Evolutionary conservation across 2,329 filamentous ascomycete genomes (phyloP).

Genomic region (Fusarium temperatum): DNA sequence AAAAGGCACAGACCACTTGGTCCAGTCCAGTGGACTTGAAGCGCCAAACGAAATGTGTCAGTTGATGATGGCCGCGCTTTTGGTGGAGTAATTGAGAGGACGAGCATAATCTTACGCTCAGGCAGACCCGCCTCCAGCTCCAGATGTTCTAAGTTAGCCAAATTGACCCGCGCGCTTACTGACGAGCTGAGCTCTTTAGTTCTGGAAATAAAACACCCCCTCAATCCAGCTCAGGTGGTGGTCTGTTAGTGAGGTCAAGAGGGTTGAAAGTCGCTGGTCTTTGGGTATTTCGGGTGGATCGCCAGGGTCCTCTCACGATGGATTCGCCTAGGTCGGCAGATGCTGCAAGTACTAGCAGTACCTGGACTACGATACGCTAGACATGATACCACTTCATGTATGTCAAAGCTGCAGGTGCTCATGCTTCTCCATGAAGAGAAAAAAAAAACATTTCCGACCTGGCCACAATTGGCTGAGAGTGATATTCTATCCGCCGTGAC

Average conservation of each 20-base stretch:
- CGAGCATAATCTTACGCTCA: constrained; percentile 28
- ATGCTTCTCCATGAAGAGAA: neutral
- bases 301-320: constrained; percentile 39
- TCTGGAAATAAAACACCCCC: neutral
- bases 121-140: constrained; percentile 30
- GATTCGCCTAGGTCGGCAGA: constrained; percentile 8
- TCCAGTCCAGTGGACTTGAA: constrained; percentile 12
- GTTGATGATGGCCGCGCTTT: constrained; percentile 33
- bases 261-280: constrained; percentile 11
- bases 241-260: constrained; percentile 28
- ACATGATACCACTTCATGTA: constrained; percentile 37
- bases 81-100: constrained; percentile 19
- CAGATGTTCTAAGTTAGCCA: constrained; percentile 6
- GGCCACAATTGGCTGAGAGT: neutral
- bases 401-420: constrained; percentile 41
- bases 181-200: constrained; percentile 2
- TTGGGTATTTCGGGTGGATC: constrained; percentile 24
- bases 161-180: constrained; percentile 10
- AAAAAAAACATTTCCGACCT: constrained; percentile 7
- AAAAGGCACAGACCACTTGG: constrained; percentile 31
- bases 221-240: constrained; percentile 9
- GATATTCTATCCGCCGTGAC: neutral
- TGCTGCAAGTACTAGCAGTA: constrained; percentile 9
- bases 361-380: constrained; percentile 10
- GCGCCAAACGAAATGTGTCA: constrained; percentile 32